Conservation (phyloP, 257 asterid genomes). For the Lantana camara region DNA sequence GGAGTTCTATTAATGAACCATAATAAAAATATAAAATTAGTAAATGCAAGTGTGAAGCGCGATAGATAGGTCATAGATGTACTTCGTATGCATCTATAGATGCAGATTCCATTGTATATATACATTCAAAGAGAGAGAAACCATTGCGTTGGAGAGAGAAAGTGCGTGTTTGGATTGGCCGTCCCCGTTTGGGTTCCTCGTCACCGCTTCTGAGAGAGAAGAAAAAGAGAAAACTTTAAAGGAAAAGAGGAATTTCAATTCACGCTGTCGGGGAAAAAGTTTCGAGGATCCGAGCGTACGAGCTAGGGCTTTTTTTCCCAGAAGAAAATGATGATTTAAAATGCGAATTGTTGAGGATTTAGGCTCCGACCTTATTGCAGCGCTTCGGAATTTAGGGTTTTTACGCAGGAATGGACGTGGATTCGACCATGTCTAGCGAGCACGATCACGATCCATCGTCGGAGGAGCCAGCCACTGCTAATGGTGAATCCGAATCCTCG, state of each 20-base stretch:
- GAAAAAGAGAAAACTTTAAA: conserved; percentile 38
- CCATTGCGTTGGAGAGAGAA: conserved; percentile 39
- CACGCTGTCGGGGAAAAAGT: conserved; percentile 17
- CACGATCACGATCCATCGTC: conserved; percentile 75
- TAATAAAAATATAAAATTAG: neutral
- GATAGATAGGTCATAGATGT: neutral
- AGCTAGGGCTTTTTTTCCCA: conserved; percentile 47
- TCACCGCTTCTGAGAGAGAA: conserved; percentile 34
- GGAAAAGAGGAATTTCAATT: conserved; percentile 4
- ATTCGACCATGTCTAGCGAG: conserved; percentile 69
- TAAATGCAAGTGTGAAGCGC: neutral
- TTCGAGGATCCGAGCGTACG: conserved; percentile 32
- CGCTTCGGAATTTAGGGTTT: conserved; percentile 54
- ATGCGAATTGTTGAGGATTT: conserved; percentile 48
- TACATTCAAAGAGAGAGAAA: conserved; percentile 2
- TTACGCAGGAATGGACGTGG: conserved; percentile 70
- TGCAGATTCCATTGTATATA: neutral
- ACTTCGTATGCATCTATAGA: neutral
- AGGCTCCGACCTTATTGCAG: conserved; percentile 52
- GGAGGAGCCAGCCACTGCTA: conserved; percentile 32
- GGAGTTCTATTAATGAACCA: too few species aligned
- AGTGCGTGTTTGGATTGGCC: conserved; percentile 49
- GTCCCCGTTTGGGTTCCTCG: conserved; percentile 41
- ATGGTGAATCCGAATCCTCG: conserved; percentile 45
- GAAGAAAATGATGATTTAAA: conserved; percentile 39